These are phyloP conservation scores for Cladosporium cucumerinum DNA, from an alignment of 2,329 filamentous ascomycete species.

Conservation along the genomic window DNA sequence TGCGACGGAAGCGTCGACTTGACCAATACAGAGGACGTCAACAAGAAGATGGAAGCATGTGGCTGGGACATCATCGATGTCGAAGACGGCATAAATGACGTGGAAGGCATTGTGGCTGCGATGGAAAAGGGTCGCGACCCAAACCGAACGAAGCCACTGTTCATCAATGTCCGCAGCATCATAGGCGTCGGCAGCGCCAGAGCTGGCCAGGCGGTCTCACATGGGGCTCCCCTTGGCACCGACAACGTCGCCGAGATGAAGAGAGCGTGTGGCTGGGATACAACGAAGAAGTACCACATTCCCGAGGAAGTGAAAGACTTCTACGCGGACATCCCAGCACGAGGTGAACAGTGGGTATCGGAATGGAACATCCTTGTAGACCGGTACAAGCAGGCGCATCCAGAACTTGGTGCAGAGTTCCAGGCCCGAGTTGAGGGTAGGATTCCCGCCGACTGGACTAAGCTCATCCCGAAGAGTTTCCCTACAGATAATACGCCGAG, in stretches of 20 bases:
- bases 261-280: slow-evolving; percentile 48
- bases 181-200: slow-evolving; percentile 53
- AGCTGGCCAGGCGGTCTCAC: slow-evolving; percentile 53
- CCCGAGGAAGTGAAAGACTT: slow-evolving; percentile 49
- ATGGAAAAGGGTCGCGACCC: slow-evolving; percentile 38
- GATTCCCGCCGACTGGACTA: slow-evolving; percentile 48
- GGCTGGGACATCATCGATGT: slow-evolving; percentile 56
- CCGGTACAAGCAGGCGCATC: slow-evolving; percentile 39
- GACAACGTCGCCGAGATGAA: slow-evolving; percentile 57
- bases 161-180: slow-evolving; percentile 56
- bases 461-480: slow-evolving; percentile 49
- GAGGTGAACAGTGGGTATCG: slow-evolving; percentile 47
- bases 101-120: slow-evolving; percentile 48
- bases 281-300: slow-evolving; percentile 38
- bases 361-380: slow-evolving; percentile 50
- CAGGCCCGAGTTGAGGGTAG: slow-evolving; percentile 47
- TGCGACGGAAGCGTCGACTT: slow-evolving; percentile 56
- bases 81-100: slow-evolving; percentile 52
- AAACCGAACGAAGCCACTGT: slow-evolving; percentile 47
- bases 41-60: slow-evolving; percentile 55
- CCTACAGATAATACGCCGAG: slow-evolving; percentile 49
- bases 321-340: slow-evolving; percentile 48
- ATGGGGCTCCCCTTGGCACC: slow-evolving; percentile 56
- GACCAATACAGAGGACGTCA: slow-evolving; percentile 54
- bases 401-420: slow-evolving; percentile 52